Evolutionary conservation across 805 yeast species (phyloP).

Genomic region (Metschnikowia peoriensis): DNA sequence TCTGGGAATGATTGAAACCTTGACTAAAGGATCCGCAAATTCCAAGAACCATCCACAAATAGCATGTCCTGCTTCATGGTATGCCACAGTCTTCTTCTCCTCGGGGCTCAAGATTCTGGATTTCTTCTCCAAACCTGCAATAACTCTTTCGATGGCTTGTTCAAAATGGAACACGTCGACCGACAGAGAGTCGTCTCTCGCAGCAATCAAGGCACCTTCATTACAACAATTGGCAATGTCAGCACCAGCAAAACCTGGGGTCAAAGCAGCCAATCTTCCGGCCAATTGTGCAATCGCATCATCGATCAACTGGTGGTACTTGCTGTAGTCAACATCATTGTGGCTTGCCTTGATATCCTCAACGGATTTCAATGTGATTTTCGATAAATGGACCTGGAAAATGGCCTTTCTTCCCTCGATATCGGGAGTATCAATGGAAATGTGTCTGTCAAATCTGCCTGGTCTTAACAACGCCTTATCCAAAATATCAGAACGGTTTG

Average conservation of each 20-base stretch:
- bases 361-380: conserved; percentile 53
- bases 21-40: conserved; percentile 88
- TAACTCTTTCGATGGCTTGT: conserved; percentile 94
- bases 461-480: conserved; percentile 95
- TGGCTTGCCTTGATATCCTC: conserved; percentile 36
- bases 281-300: conserved; percentile 47
- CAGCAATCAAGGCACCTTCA: conserved; percentile 97
- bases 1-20: conserved; percentile 95
- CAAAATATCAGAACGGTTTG: conserved; percentile 90
- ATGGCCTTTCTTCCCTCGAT: conserved; percentile 93
- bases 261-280: conserved; percentile 89
- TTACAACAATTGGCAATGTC: conserved; percentile 96
- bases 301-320: conserved; percentile 37
- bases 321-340: conserved; percentile 38
- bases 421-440: conserved; percentile 89
- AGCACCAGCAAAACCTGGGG: conserved; percentile 98
- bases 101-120: conserved; percentile 77
- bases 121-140: conserved; percentile 93
- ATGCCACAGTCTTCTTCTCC: conserved; percentile 89
- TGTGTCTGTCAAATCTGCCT: conserved; percentile 95
- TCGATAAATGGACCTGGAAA: conserved; percentile 78
- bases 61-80: conserved; percentile 99
- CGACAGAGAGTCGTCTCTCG: conserved; percentile 68
- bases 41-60: conserved; percentile 95
- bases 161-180: conserved; percentile 85